A percentile compares a stretch with the other conserved stretches of the same genome.
Evolutionary conservation across 805 yeast species (phyloP).

Genomic region (Yarrowia osloensis): DNA sequence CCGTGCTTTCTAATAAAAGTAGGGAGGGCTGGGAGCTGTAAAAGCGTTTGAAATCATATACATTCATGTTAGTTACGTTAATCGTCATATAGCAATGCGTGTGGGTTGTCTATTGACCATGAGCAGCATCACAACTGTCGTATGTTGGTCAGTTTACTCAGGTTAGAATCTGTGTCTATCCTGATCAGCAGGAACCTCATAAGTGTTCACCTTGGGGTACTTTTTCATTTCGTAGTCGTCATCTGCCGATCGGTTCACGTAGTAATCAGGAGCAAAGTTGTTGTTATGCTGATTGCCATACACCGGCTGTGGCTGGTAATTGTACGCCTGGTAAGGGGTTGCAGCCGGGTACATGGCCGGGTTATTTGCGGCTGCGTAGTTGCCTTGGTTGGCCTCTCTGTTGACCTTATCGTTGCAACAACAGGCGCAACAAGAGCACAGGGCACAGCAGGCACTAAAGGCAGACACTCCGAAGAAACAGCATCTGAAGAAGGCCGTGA

Average conservation of each 20-base stretch:
- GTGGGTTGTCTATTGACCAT: not conserved
- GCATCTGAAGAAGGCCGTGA: slow-evolving; percentile 58
- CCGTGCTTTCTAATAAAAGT: too few relatives aligned
- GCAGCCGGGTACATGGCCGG: slow-evolving; percentile 19
- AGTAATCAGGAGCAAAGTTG: slow-evolving; percentile 14
- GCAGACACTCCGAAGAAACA: slow-evolving; percentile 59
- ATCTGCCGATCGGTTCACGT: not conserved
- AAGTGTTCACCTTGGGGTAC: not conserved
- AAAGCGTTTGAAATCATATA: too few relatives aligned
- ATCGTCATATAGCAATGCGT: not conserved
- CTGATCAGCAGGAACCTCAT: slow-evolving; percentile 8
- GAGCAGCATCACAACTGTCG: not conserved
- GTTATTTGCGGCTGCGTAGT: slow-evolving; percentile 15
- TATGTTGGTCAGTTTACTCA: not conserved
- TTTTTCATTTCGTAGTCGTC: slow-evolving; percentile 1
- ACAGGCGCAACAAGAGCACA: slow-evolving; percentile 48
- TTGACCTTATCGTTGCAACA: slow-evolving; percentile 4
- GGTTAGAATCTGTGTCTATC: not conserved
- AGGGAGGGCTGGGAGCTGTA: too few relatives aligned
- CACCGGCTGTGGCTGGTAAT: not conserved
- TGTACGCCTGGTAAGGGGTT: slow-evolving; percentile 3
- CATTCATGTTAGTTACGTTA: too few relatives aligned
- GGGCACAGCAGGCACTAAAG: slow-evolving; percentile 53
- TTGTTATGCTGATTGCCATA: not conserved
- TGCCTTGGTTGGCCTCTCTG: not conserved